Evolutionary conservation across 257 asterid genomes (phyloP), one percentile per base, ranked within the genome.

Genomic region (Fraxinus excelsior): DNA sequence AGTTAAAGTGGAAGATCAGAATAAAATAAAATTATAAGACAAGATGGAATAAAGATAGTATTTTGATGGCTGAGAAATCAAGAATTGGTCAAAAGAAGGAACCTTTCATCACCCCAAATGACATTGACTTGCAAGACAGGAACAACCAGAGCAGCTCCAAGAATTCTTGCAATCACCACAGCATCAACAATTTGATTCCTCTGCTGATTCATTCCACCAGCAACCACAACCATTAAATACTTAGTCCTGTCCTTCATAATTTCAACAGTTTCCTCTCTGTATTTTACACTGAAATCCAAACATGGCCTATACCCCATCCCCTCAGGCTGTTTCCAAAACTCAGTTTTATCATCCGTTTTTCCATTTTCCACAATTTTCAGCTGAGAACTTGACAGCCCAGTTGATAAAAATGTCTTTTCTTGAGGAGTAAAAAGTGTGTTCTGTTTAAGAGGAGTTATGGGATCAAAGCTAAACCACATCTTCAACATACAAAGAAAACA

Each of bases 41-140:
- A 38, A 26, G 29, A 56, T 56, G 11, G 29, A 21, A 19, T 32
- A 26, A 8, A 67, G 80, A 67, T 23, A 0, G 9, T 2, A 62
- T 60, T 25, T 25, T 23, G 4, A 13, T 40, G 7, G 67, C 56
- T n/a, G 68, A 35, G 74, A 65, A 72, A 46, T 79, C 72, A 77
- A 82, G 56, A 85, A 80, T 64, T 74, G 62, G 69, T 14, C 32
- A 40, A 75, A 67, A 85, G 70, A 64, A 58, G 87, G 74, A 83
- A 90, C 99, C 99, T 95, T 80, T 95, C 99, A 77, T 95, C 99
- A 67, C 97, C 96, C 99, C 98, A 95, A 18, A 95, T 95, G 65
- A 91, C 97, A 86, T 95, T 95, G 51, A 95, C 97, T 86, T 93
- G 99, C 89, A 95, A 84, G 75, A 84, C 87, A 60, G 99, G 99